Evolutionary conservation across 2,329 filamentous ascomycete genomes (phyloP), one percentile per base, ranked within the genome.

Genomic region (Cladosporium sphaerospermum): DNA sequence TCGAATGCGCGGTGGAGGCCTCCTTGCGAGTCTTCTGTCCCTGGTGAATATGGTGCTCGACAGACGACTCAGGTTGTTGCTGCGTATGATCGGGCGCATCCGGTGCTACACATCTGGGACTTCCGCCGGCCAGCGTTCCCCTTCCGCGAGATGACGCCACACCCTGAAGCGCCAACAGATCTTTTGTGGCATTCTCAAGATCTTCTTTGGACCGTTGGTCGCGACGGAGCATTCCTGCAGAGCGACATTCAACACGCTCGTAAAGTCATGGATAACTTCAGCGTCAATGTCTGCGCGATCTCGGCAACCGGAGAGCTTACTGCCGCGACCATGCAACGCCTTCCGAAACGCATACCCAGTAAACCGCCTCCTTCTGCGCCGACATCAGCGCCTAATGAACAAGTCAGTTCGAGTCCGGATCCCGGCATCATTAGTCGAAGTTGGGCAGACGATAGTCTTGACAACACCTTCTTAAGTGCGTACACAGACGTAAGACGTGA

Each of bases 171-270:
- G 13, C 75, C 81, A 16, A 77, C 79, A 19, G 82, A 84, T 60
- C 69, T 85, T 64, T 71, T 85, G 13, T 85, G 82, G 76, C 80
- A 80, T 60, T 82, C 81, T 47, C 79, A 81, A 65, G 80, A 84
- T 63, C 70, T 82, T 6, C 70, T 85, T 36, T 85, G 82, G 82
- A 83, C 80, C 10, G 82, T 83, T 40, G 81, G 80, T 6, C 74
- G 77, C 44, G 77, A 81, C 55, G 82, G 82, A 11, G 73, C 77
- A 9, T 84, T 85, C 57, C 76, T 80, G 14, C 82, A 85, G 63
- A 80, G 77, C 32, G 82, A 85, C 60, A 73, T 84, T 33, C 77
- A 81, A 54, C 80, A 79, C 68, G 74, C 78, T 6, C 73, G 78
- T 8, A 81, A 82, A 57, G 73, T 79, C n/a, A 72, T 81, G 45